Conservation (phyloP, 2,329 filamentous ascomycete species). For the Ascochyta viciae-villosae region DNA sequence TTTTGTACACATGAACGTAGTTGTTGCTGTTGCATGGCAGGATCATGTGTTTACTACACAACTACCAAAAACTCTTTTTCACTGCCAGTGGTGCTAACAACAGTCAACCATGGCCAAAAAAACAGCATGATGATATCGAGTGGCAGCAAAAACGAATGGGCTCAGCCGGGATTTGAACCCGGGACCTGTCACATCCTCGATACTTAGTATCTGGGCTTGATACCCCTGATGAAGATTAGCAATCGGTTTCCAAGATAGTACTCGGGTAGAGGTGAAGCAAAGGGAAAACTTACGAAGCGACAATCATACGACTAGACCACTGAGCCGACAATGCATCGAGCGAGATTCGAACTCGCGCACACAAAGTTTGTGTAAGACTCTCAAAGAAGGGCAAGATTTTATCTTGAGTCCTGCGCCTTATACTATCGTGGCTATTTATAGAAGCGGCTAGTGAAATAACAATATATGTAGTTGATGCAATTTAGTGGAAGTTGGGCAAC, state of each 20-base stretch:
- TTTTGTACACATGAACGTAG: neutral
- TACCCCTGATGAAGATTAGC: neutral
- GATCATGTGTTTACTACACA: neutral
- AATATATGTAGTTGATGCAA: neutral
- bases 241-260: too few relatives aligned
- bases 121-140: neutral
- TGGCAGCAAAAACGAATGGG: neutral
- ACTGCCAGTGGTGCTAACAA: neutral
- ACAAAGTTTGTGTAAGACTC: neutral
- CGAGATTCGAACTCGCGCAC: constrained; percentile 14
- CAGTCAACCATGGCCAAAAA: neutral
- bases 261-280: too few relatives aligned
- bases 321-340: constrained; percentile 2
- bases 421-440: constrained; percentile 1
- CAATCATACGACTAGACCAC: constrained; percentile 20
- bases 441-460: neutral
- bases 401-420: constrained; percentile 11
- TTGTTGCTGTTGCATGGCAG: neutral
- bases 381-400: neutral
- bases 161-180: constrained; percentile 21
- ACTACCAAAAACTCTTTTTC: neutral
- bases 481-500: neutral
- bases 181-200: constrained; percentile 16
- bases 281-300: constrained; percentile 4
- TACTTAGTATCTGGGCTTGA: constrained; percentile 3